phyloP scores from a whole-genome alignment of 2,329 filamentous ascomycete genomes.

The Fusarium chuoi region DNA sequence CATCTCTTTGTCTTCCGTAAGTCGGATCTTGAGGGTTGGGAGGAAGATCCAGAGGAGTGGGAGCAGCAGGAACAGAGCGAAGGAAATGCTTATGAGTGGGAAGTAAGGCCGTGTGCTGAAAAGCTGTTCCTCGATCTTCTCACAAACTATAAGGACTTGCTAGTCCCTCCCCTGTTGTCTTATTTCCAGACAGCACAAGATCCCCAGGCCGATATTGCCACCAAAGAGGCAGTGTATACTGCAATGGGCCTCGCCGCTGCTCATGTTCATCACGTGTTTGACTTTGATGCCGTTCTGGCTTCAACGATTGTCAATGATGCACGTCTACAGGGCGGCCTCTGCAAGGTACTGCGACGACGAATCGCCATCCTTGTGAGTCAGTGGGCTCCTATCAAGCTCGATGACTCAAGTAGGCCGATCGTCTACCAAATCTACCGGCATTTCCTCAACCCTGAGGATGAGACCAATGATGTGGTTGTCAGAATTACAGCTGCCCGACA shows the following conservation, averaged over 20 bases:
- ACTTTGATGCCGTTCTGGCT: conserved; percentile 84
- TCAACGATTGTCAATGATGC: conserved; percentile 82
- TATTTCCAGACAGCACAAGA: conserved; percentile 85
- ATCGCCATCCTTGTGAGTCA: conserved; percentile 90
- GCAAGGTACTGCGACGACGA: conserved; percentile 85
- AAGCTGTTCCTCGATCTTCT: conserved; percentile 93
- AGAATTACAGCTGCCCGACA: conserved; percentile 90
- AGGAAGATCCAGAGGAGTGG: conserved; percentile 95
- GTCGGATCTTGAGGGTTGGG: conserved; percentile 89
- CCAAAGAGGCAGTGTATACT: conserved; percentile 95
- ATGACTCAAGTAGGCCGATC: conserved; percentile 72
- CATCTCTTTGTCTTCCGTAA: conserved; percentile 89
- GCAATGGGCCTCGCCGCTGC: conserved; percentile 88
- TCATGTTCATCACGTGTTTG: conserved; percentile 76
- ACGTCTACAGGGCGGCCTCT: conserved; percentile 69
- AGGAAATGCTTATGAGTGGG: conserved; percentile 89
- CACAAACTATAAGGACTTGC: conserved; percentile 84
- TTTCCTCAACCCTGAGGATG: conserved; percentile 80
- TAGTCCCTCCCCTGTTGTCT: conserved; percentile 80
- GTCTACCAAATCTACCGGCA: conserved; percentile 92
- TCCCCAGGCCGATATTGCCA: conserved; percentile 73
- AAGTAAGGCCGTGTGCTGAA: conserved; percentile 90
- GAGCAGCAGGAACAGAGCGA: conserved; percentile 88
- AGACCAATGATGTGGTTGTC: conserved; percentile 89
- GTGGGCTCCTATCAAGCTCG: conserved; percentile 85